Base-by-base conservation (phyloP, 2,329 filamentous ascomycete species). In the Elsinoe batatas region DNA sequence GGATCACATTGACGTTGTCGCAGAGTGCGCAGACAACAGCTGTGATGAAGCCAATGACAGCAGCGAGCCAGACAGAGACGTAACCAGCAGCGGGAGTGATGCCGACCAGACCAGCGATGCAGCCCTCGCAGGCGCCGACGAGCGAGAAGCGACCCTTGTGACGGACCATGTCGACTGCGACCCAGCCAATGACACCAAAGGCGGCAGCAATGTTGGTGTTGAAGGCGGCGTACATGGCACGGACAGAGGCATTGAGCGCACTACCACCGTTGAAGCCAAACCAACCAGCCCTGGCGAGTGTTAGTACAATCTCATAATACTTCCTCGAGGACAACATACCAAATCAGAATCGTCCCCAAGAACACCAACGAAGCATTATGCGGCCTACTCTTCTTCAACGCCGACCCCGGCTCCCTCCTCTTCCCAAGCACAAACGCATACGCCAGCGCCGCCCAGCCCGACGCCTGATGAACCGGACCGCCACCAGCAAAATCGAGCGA, bases 281-380 rank as follows among this genome's bases (percentile, higher is more conserved):
- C 78, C 78, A 81, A 6, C 77, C 72, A 40, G 71, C 71, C 67
- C 70, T 74, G 1, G 46, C 56, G 8, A 57, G 26, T 1, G 30
- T 55, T 15, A 30, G 2, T 7, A 32, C 2, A 18, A 43, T 5
- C 18, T 12, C 18, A 10, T 18, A 1, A 78, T 81, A 12, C 10
- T 15, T 4, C 20, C 18, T 44, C 18, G 1, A 8, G 10, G 7
- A 33, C 3, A 2, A 49, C 44, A 58, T 84, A 82, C 81, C 81
- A 85, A 58, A 85, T 83, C 38, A 85, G 70, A 1, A 82, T 72
- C 0, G 81, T 85, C 1, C 82, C 82, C 1, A 85, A 73, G 61
- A 81, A 82, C 61, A 85, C 80, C 1, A 85, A 73, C 0, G 80
- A 77, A 0, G 81, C 78, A 65, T 83, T 84, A 64, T 85, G 81